Percentiles rank a stretch among this genome's conserved stretches.
These are phyloP conservation scores for Leptosphaerulina australis DNA, from an alignment of 2,329 filamentous ascomycete genomes.

Conservation along the genomic window DNA sequence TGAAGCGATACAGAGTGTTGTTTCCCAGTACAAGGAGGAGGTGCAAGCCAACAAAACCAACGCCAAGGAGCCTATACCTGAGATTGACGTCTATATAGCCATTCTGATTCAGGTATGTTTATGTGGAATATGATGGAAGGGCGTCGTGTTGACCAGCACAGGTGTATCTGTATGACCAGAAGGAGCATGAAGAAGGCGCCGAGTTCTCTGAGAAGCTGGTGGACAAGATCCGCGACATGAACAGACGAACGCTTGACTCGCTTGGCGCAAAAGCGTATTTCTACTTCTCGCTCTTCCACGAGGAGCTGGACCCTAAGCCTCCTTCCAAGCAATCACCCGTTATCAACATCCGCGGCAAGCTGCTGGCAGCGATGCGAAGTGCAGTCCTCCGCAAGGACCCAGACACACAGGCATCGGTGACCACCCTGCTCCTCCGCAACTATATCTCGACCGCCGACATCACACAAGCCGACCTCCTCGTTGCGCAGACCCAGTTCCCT, in stretches of 20 bases:
- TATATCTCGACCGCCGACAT: slow-evolving; percentile 97
- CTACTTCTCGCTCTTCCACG: slow-evolving; percentile 95
- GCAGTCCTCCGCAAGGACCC: slow-evolving; percentile 96
- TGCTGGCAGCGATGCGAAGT: slow-evolving; percentile 87
- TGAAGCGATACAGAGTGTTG: slow-evolving; percentile 64
- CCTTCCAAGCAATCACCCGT: slow-evolving; percentile 88
- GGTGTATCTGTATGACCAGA: slow-evolving; percentile 86
- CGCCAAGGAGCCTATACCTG: slow-evolving; percentile 77
- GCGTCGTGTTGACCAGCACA: slow-evolving; percentile 54
- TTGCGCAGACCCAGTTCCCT: slow-evolving; percentile 95
- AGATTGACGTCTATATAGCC: slow-evolving; percentile 86
- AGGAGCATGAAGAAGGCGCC: slow-evolving; percentile 78
- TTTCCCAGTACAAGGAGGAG: slow-evolving; percentile 69
- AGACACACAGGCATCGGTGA: slow-evolving; percentile 96
- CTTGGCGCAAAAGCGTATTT: slow-evolving; percentile 96
- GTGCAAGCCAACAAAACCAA: slow-evolving; percentile 62
- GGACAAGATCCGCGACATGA: slow-evolving; percentile 83
- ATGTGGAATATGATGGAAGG: not conserved
- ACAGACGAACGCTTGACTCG: slow-evolving; percentile 91
- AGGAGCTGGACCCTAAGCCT: slow-evolving; percentile 84
- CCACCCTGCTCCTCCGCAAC: slow-evolving; percentile 91
- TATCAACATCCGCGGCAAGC: slow-evolving; percentile 81
- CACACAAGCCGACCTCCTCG: slow-evolving; percentile 91
- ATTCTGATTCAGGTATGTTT: slow-evolving; percentile 64
- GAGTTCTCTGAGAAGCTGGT: slow-evolving; percentile 84